Percentiles rank a stretch among this genome's conserved stretches.
phyloP scores from a whole-genome alignment of 768 basidiomycete genomes.

The Boletus vinaceobasis region DNA sequence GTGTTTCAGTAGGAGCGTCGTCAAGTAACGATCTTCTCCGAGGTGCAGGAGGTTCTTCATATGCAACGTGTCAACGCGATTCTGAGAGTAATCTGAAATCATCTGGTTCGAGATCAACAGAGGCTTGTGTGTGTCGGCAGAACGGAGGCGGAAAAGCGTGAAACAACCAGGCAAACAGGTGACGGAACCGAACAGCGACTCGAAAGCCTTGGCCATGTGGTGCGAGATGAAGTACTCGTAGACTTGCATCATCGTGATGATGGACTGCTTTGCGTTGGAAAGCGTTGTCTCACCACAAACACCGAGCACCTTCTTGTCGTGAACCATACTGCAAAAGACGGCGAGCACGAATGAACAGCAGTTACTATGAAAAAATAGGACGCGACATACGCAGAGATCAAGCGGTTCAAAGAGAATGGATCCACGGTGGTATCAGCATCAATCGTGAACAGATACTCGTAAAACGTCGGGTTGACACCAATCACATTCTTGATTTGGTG shows the following conservation, averaged over 20 bases:
- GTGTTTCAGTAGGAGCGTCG: constrained; percentile 92
- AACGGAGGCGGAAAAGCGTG: constrained; percentile 92
- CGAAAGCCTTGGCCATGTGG: constrained; percentile 98
- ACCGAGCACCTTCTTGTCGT: constrained; percentile 91
- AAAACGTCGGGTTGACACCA: constrained; percentile 97
- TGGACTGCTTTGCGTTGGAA: constrained; percentile 89
- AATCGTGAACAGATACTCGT: constrained; percentile 91
- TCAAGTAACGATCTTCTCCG: constrained; percentile 98
- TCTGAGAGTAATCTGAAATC: constrained; percentile 91
- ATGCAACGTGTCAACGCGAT: constrained; percentile 94
- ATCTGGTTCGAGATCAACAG: constrained; percentile 89
- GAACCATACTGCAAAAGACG: constrained; percentile 74
- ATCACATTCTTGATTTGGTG: constrained; percentile 99
- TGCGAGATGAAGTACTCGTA: constrained; percentile 99
- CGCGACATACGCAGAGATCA: constrained; percentile 83
- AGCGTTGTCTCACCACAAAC: constrained; percentile 95
- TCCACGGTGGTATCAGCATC: constrained; percentile 96
- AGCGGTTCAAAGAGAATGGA: constrained; percentile 79
- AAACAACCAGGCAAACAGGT: constrained; percentile 99
- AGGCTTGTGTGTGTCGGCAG: constrained; percentile 93
- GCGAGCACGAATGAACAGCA: neutral
- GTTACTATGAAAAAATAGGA: neutral
- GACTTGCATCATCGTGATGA: constrained; percentile 98
- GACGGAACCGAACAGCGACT: constrained; percentile 93
- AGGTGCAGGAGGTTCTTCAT: constrained; percentile 98